Base-by-base conservation (phyloP, 768 basidiomycete genomes). In the Tylopilus balloui region DNA sequence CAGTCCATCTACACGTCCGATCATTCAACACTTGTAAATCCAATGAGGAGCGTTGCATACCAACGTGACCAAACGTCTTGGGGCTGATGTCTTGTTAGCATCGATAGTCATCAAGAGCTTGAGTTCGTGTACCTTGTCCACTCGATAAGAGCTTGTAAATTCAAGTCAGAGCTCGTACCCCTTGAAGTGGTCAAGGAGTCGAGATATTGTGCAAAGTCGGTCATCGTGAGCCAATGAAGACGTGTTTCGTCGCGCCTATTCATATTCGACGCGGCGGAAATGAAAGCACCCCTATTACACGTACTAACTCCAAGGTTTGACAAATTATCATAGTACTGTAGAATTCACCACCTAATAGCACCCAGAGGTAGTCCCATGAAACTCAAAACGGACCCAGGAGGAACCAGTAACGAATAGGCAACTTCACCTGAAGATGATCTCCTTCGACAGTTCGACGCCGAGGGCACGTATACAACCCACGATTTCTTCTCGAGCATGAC, bases 401-500 rank as follows among this genome's bases (percentile, higher is more conserved):
- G 35, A 19, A 3, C 23, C 6, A 2, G 28, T 21, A 45, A 24
- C 28, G 35, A 14, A 28, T 4, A 7, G 15, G 21, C 50, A 24
- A 48, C 25, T 35, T 45, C 54, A 69, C 50, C 48, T 54, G 50
- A 79, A 75, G 31, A 71, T 56, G 12, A 79, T 60, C 29, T 72
- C 68, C 55, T 57, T 67, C 6, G 77, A 65, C 23, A 79, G 38
- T 29, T 72, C 69, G n/a, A 50, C 31, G 6, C 80, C 78, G 27
- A 81, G 58, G 3, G 70, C 75, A 31, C 60, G 63, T 20, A 79
- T 63, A 50, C 78, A 80, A n/a, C 60, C 56, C 12, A 70, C 55
- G 21, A 78, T 64, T 25, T 69, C 72, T 12, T 58, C 42, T 15
- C 70, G 68, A 15, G 64, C 52, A 40, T 69, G 51, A 14, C 60